These are phyloP conservation scores for Saccharomycopsis sp. DNA, from an alignment of 805 yeast genomes.

Conservation along the genomic window DNA sequence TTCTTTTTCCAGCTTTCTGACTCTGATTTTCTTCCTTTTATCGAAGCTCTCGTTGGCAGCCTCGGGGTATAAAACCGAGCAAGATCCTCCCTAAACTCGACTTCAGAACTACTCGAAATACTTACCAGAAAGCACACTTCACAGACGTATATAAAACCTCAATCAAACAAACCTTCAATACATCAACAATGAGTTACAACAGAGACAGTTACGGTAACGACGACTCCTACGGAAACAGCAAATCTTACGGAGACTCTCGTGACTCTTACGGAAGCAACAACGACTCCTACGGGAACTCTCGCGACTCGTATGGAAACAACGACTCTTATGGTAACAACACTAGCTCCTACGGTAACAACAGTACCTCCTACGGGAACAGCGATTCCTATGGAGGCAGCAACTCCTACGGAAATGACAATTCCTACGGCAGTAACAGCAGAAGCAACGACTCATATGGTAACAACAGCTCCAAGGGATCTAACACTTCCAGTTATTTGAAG, in stretches of 20 bases:
- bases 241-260: not conserved
- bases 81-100: not conserved
- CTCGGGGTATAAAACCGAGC: not conserved
- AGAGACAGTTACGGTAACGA: not conserved
- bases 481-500: conserved; percentile 1
- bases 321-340: conserved; percentile 5
- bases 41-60: not conserved
- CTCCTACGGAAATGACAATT: not conserved
- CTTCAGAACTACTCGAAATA: no score
- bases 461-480: not conserved
- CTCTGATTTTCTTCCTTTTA: not conserved
- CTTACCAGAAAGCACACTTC: no score
- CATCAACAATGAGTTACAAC: conserved; percentile 6
- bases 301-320: not conserved
- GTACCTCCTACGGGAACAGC: conserved; percentile 1
- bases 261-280: not conserved
- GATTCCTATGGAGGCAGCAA: not conserved
- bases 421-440: not conserved
- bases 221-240: not conserved
- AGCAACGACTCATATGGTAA: conserved; percentile 4
- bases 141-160: not conserved
- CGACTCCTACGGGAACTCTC: not conserved
- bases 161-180: not conserved
- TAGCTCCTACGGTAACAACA: not conserved
- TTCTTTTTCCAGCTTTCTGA: not conserved